Base-by-base conservation (phyloP, 108 stramenopile genomes). In the Fistulifera solaris region DNA sequence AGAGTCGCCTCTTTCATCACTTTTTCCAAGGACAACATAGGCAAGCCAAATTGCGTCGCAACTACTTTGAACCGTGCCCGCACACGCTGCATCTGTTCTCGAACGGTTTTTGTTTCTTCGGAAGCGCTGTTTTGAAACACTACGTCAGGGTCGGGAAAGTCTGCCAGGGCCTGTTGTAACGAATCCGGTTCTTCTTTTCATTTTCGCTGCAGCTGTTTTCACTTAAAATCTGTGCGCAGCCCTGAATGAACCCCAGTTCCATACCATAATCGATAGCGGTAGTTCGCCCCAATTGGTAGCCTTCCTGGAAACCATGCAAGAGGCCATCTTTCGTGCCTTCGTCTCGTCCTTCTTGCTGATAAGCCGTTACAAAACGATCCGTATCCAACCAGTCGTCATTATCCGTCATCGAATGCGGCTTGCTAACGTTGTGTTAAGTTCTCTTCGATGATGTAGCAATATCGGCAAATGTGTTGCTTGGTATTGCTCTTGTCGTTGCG, bases 11-110 rank as follows among this genome's bases (percentile, higher is more conserved):
- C 38, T 18, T 69, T 55, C 71, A 76, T 55, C 0, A 56, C 57
- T 25, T 56, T 21, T 27, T 60, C 58, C 19, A 76, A 52, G 0
- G 71, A 60, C 23, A 64, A 63, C 2, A 61, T 44, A 1, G 67
- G 67, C 19, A 54, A 46, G 18, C 66, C 62, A 19, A 72, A 41
- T 39, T 72, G 70, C 13, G 63, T 63, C 5, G 45, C 52, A 13
- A 76, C 42, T 11, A 72, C n/a, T 62, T 76, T 76, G 59, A 65
- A 68, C 46, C 58, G 43, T 23, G 75, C 70, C 35, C 75, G 66
- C 22, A 76, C 64, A 15, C 70, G 62, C 56, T 76, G 75, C 38
- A 76, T 53, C 18, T 43, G 43, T 26, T 38, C 19, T 47, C 44
- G 49, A 18, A 60, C 58, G 0, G 22, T 43, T 11, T 5, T 46